A percentile compares a stretch with the other conserved stretches of the same genome.
Conservation (phyloP, 192 early-diverging fungal species). For the Coemansia reversa region DNA sequence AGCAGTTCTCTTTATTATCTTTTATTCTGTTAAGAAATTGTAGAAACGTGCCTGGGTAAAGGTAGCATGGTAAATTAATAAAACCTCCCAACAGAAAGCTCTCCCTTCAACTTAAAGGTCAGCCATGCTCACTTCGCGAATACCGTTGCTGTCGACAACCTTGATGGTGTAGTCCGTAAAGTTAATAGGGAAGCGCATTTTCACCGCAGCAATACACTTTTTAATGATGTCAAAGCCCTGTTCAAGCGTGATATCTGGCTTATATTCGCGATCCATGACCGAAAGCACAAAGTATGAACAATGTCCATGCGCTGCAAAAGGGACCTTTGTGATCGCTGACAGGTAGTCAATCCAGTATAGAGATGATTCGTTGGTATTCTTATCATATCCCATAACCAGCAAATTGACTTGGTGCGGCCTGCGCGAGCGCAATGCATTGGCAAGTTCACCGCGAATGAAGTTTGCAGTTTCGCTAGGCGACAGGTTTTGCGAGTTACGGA, state of each 20-base stretch:
- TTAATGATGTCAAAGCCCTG: slow-evolving; percentile 80
- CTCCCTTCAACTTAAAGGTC: slow-evolving; percentile 1
- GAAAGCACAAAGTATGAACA: slow-evolving; percentile 88
- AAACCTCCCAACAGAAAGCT: too few relatives aligned
- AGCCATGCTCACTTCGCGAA: slow-evolving; percentile 45
- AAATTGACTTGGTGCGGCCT: slow-evolving; percentile 85
- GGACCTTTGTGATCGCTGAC: slow-evolving; percentile 70
- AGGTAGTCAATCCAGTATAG: slow-evolving; percentile 95
- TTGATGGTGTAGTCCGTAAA: slow-evolving; percentile 82
- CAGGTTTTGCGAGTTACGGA: slow-evolving; percentile 83
- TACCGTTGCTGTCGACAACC: slow-evolving; percentile 85
- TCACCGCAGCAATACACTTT: slow-evolving; percentile 83
- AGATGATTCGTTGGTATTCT: slow-evolving; percentile 66
- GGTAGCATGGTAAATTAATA: too few relatives aligned
- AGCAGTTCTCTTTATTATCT: too few relatives aligned
- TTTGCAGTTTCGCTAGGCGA: slow-evolving; percentile 73
- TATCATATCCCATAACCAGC: slow-evolving; percentile 82
- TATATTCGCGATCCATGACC: slow-evolving; percentile 91
- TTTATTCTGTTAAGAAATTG: too few relatives aligned
- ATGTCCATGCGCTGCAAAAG: slow-evolving; percentile 90
- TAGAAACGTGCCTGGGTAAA: too few relatives aligned
- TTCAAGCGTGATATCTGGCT: slow-evolving; percentile 73
- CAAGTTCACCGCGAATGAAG: slow-evolving; percentile 84
- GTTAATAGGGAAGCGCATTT: slow-evolving; percentile 81
- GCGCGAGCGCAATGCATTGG: slow-evolving; percentile 70